Evolutionary conservation across 768 basidiomycete genomes (phyloP).

Genomic region (Strobilomyces dryophilus): DNA sequence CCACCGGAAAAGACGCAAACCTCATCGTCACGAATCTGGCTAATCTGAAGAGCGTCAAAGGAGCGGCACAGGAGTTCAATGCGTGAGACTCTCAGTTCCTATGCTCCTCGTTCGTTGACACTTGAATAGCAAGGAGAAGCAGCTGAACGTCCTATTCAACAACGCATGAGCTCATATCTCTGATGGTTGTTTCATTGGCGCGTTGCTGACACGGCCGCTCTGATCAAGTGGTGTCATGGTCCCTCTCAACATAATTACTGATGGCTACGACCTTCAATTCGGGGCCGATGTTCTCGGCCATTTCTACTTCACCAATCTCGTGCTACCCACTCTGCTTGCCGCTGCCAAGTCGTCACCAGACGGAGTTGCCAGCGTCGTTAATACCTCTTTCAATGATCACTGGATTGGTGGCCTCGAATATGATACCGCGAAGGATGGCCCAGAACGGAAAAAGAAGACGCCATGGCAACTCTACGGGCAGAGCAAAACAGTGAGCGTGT

Average conservation of each 20-base stretch:
- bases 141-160: slow-evolving; percentile 47
- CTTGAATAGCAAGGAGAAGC: slow-evolving; percentile 34
- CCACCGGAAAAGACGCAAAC: slow-evolving; percentile 25
- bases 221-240: slow-evolving; percentile 30
- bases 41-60: slow-evolving; percentile 35
- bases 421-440: slow-evolving; percentile 32
- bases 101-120: background rate
- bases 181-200: slow-evolving; percentile 8
- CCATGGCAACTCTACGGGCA: slow-evolving; percentile 19
- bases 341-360: slow-evolving; percentile 37
- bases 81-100: slow-evolving; percentile 16
- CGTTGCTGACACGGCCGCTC: background rate
- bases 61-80: slow-evolving; percentile 29
- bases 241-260: slow-evolving; percentile 29
- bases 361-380: slow-evolving; percentile 45
- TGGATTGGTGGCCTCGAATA: slow-evolving; percentile 35
- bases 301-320: slow-evolving; percentile 51
- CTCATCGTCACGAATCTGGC: slow-evolving; percentile 41
- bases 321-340: slow-evolving; percentile 35
- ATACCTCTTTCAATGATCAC: slow-evolving; percentile 40
- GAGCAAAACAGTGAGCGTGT: slow-evolving; percentile 30
- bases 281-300: slow-evolving; percentile 55
- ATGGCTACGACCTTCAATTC: slow-evolving; percentile 48
- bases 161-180: slow-evolving; percentile 37
- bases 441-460: slow-evolving; percentile 10